Percentiles rank a stretch among this genome's conserved stretches.
Evolutionary conservation across 1,284 basidiomycete genomes (phyloP).

Genomic region (Microbotryum intermedium): DNA sequence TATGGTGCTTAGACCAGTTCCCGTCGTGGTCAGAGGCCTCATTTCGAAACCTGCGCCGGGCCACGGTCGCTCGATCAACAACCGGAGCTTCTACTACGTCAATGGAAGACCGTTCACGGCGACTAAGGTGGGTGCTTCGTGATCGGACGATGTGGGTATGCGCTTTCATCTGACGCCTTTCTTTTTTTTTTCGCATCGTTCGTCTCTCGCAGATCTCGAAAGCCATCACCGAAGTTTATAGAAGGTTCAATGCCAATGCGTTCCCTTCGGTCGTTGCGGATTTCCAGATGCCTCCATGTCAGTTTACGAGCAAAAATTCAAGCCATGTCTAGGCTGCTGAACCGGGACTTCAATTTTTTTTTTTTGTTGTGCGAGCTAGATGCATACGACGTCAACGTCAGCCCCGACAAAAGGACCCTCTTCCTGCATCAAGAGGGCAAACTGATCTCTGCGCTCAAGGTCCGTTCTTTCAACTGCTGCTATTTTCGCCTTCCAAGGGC

Average conservation of each 20-base stretch:
- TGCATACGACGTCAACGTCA: slow-evolving; percentile 88
- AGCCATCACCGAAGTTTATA: slow-evolving; percentile 81
- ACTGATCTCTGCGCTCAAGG: slow-evolving; percentile 69
- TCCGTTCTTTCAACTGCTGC: slow-evolving; percentile 37
- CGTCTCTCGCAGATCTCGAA: slow-evolving; percentile 56
- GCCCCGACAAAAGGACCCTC: slow-evolving; percentile 92
- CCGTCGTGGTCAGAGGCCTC: slow-evolving; percentile 59
- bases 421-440: slow-evolving; percentile 82
- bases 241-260: slow-evolving; percentile 70
- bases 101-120: slow-evolving; percentile 85
- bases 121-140: slow-evolving; percentile 51
- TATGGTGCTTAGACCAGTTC: slow-evolving; percentile 2
- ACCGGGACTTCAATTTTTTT: not conserved
- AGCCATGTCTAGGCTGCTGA: not conserved
- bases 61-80: slow-evolving; percentile 64
- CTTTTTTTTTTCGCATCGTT: no score
- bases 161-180: not conserved
- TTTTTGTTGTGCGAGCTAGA: slow-evolving; percentile 44
- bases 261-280: slow-evolving; percentile 76
- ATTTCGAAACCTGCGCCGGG: slow-evolving; percentile 67
- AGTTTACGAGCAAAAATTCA: not conserved
- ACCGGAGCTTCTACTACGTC: slow-evolving; percentile 88
- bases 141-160: not conserved
- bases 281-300: slow-evolving; percentile 67
- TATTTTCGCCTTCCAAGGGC: no score